Evolutionary conservation across 164 flowering plant genomes (phyloP), one percentile per base, ranked within the genome.

Genomic region (Umbellularia californica): DNA sequence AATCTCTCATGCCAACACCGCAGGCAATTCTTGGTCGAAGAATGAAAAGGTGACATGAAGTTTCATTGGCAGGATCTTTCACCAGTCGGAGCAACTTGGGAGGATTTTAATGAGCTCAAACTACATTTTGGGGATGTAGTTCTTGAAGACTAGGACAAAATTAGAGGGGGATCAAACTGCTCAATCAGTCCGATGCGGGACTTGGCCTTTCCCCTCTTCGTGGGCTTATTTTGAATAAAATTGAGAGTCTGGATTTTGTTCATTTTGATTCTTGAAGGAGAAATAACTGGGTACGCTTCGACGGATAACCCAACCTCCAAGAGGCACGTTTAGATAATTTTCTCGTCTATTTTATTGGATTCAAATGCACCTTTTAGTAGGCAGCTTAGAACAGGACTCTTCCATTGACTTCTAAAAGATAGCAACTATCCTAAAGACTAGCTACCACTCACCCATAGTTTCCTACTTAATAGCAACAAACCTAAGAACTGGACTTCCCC

Each of bases 251-350:
- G 35, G 35, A 30, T 30, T 30, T 30, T 30, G 35, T 30, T 30
- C 35, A 65, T 22, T 12, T 65, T 65, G 24, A 5, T 10, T 25
- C 9, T n/a, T 22, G 33, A 65, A 24, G 27, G 24, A 25, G 24
- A 25, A 22, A 65, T 65, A 23, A 22, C 4, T 65, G 22, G 68
- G 33, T 22, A 6, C 24, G 27, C 68, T 65, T 65, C 68, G 14
- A 65, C 24, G 33, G 68, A 65, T n/a, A 65, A 22, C 68, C 68
- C 35, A 65, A 65, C 68, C 14, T 65, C 27, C 68, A 7, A 65
- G 68, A n/a, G 24, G 22, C 27, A 22, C 19, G 24, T 3, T 24
- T 65, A 19, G 33, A 9, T 22, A 24, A 65, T 65, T 65, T 25
- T 65, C 24, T 13, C 4, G 7, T 6, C 24, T 5, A 5, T 25